These are phyloP conservation scores for Cylindrodendrum hubeiense DNA, from an alignment of 2,329 filamentous ascomycete species.

Conservation along the genomic window DNA sequence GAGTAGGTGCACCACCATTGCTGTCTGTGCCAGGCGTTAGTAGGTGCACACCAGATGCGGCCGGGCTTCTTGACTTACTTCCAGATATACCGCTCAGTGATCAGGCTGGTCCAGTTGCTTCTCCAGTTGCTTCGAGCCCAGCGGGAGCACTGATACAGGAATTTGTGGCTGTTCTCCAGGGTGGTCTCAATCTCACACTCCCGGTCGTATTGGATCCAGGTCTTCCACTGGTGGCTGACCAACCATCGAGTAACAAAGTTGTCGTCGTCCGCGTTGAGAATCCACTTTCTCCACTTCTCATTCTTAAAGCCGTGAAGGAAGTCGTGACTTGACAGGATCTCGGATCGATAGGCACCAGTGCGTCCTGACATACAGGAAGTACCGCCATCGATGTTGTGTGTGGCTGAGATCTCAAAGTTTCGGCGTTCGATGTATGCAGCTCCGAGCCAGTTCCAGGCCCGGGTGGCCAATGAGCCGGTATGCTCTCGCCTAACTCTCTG, in stretches of 20 bases:
- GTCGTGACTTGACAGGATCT: constrained; percentile 85
- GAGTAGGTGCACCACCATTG: constrained; percentile 96
- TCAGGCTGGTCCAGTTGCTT: constrained; percentile 92
- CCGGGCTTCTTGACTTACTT: constrained; percentile 70
- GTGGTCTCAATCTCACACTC: constrained; percentile 95
- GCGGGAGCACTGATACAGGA: constrained; percentile 91
- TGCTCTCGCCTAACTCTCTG: constrained; percentile 83
- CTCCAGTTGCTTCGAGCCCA: constrained; percentile 99
- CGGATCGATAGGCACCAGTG: constrained; percentile 90
- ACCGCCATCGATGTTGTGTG: constrained; percentile 93
- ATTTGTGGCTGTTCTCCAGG: constrained; percentile 88
- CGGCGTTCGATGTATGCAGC: constrained; percentile 92
- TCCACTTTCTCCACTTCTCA: constrained; percentile 89
- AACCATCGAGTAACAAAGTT: constrained; percentile 99
- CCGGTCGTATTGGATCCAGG: constrained; percentile 92
- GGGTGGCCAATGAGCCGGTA: constrained; percentile 68
- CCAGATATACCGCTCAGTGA: constrained; percentile 87
- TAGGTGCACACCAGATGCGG: constrained; percentile 10
- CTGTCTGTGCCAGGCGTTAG: constrained; percentile 67
- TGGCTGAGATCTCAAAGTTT: constrained; percentile 97
- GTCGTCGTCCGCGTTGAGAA: constrained; percentile 96
- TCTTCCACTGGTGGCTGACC: constrained; percentile 92
- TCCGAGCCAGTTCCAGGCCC: constrained; percentile 89
- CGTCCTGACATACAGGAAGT: constrained; percentile 97
- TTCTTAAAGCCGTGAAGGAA: constrained; percentile 93